These are phyloP conservation scores for Fusarium neocosmosporiellum DNA, from an alignment of 2,329 filamentous ascomycete species.

Conservation along the genomic window DNA sequence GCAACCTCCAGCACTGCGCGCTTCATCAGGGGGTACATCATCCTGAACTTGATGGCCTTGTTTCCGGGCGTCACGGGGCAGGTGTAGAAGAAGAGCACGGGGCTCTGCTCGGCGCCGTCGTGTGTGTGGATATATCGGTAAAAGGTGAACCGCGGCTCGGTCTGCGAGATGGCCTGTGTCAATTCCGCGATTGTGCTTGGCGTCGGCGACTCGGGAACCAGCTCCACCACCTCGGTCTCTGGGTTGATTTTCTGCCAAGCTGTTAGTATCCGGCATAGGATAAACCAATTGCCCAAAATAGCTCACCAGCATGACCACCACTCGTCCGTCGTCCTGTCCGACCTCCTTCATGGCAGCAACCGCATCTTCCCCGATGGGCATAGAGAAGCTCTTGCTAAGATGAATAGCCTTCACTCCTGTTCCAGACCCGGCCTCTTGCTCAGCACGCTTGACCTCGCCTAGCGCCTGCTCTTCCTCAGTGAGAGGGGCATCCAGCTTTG, in stretches of 20 bases:
- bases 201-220: conserved; percentile 65
- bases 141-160: conserved; percentile 82
- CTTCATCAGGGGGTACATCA: conserved; percentile 83
- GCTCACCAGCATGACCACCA: conserved; percentile 74
- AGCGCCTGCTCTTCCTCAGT: conserved; percentile 82
- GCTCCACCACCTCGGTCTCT: conserved; percentile 74
- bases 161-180: conserved; percentile 68
- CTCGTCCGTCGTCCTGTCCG: conserved; percentile 60
- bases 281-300: neutral
- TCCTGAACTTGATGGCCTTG: conserved; percentile 82
- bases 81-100: conserved; percentile 85
- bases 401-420: conserved; percentile 71
- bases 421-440: conserved; percentile 78
- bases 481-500: conserved; percentile 72
- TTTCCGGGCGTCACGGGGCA: conserved; percentile 74
- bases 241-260: conserved; percentile 75
- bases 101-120: conserved; percentile 62
- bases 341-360: conserved; percentile 72
- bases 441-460: conserved; percentile 78
- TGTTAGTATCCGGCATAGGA: conserved; percentile 8
- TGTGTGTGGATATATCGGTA: conserved; percentile 74
- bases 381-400: conserved; percentile 66
- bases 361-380: conserved; percentile 72
- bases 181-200: conserved; percentile 69
- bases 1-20: conserved; percentile 74